A percentile compares a stretch with the other conserved stretches of the same genome.
These are phyloP conservation scores for Eutrema yunnanense DNA, from an alignment of 345 rosid genomes.

Conservation along the genomic window DNA sequence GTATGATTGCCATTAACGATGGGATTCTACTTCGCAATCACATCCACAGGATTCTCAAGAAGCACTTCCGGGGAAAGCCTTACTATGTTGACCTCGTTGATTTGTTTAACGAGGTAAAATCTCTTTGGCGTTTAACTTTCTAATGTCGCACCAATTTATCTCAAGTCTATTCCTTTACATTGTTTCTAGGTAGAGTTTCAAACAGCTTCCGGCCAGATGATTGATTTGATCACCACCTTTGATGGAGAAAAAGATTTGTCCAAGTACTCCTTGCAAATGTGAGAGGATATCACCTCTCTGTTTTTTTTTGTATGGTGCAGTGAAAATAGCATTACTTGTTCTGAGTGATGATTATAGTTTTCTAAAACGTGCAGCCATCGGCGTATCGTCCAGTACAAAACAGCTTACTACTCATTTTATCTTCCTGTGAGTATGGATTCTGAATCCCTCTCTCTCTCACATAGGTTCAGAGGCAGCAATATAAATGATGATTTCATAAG, in stretches of 20 bases:
- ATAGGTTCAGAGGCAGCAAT: not conserved
- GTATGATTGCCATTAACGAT: slow-evolving; percentile 61
- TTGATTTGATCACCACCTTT: slow-evolving; percentile 65
- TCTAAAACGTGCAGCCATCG: slow-evolving; percentile 45
- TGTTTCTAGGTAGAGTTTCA: slow-evolving; percentile 64
- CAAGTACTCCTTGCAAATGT: slow-evolving; percentile 58
- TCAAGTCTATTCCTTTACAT: not conserved
- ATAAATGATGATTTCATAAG: too few relatives aligned
- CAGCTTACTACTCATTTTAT: slow-evolving; percentile 72
- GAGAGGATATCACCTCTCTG: not conserved
- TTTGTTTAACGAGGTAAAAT: slow-evolving; percentile 51
- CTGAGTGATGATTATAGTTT: slow-evolving; percentile 10
- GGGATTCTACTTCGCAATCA: slow-evolving; percentile 57
- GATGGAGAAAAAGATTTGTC: slow-evolving; percentile 67
- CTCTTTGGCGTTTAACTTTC: not conserved
- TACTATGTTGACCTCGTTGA: slow-evolving; percentile 58
- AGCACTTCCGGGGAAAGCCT: slow-evolving; percentile 45
- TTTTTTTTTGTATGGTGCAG: not conserved
- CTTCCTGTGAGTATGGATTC: slow-evolving; percentile 54
- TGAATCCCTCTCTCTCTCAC: not conserved
- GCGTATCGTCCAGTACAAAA: slow-evolving; percentile 70
- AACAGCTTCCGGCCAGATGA: slow-evolving; percentile 69
- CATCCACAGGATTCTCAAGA: slow-evolving; percentile 51
- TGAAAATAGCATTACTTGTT: not conserved
- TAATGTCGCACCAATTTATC: not conserved